Conservation (phyloP, 495 filamentous ascomycete species). For the Cudoniella acicularis region DNA sequence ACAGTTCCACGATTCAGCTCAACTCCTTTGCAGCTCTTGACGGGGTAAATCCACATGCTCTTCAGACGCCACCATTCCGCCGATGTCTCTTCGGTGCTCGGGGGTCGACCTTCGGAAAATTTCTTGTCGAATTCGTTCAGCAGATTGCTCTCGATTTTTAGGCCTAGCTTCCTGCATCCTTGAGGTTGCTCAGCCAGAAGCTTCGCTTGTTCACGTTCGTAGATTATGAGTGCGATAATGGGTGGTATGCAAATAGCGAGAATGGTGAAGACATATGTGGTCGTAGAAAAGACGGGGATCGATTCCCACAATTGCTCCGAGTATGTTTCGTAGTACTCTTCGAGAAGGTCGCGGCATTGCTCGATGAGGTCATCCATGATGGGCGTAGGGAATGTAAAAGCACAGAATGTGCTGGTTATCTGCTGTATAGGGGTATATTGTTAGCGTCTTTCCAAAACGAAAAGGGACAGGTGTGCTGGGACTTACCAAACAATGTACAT, state of each 20-base stretch:
- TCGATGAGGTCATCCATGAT: slow-evolving; percentile 19
- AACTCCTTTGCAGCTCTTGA: slow-evolving; percentile 83
- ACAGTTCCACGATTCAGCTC: slow-evolving; percentile 67
- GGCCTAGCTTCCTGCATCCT: slow-evolving; percentile 45
- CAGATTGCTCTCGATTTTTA: slow-evolving; percentile 35
- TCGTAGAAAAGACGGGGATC: slow-evolving; percentile 34
- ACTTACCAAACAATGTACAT: slow-evolving; percentile 24
- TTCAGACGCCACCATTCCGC: slow-evolving; percentile 57
- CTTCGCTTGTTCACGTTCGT: slow-evolving; percentile 23
- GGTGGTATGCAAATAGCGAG: slow-evolving; percentile 43
- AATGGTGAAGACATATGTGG: slow-evolving; percentile 44
- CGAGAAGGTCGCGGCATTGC: slow-evolving; percentile 17
- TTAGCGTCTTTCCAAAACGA: slow-evolving; percentile 5
- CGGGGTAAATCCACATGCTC: slow-evolving; percentile 79
- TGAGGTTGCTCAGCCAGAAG: slow-evolving; percentile 34
- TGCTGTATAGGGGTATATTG: slow-evolving; percentile 10
- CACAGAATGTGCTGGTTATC: slow-evolving; percentile 21
- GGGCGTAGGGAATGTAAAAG: slow-evolving; percentile 7
- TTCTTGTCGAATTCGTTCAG: slow-evolving; percentile 34
- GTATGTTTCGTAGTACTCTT: slow-evolving; percentile 22
- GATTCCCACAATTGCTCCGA: slow-evolving; percentile 15
- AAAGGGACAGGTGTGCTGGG: neutral
- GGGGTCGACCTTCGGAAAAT: slow-evolving; percentile 23
- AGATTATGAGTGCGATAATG: slow-evolving; percentile 28
- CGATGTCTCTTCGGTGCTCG: slow-evolving; percentile 24